Base-by-base conservation (phyloP, 768 basidiomycete genomes). In the Gyrodon lividus region DNA sequence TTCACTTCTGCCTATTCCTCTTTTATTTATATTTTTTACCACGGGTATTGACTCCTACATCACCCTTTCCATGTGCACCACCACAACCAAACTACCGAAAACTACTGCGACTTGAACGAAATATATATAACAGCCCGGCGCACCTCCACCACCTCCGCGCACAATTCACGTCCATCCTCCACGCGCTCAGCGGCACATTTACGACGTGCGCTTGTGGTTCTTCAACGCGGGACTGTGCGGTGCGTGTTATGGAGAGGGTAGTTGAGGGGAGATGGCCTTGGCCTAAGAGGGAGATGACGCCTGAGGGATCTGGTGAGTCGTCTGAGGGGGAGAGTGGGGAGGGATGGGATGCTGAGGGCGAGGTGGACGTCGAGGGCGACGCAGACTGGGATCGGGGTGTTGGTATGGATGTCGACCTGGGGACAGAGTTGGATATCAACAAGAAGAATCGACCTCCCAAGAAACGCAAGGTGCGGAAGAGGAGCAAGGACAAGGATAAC, bases 151-250 rank as follows among this genome's bases (percentile, higher is more conserved):
- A 82, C 53, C 74, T 87, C 14, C 82, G 81, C 34, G 69, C 77
- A 24, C 87, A 88, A 59, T 81, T 88, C 71, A 76, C 84, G 0
- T 81, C 83, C 22, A 83, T 89, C 62, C 76, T 89, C 0, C 85
- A 88, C 48, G 76, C 84, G 6, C 76, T 89, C 46, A 74, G 80
- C 6, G 83, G 82, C 16, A 86, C 84, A 0, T 89, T 89, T 60
- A 83, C 84, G 4, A 84, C 84, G 1, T 89, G 87, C 48, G 87
- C 87, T 0, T 89, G 87, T 56, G 87, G 87, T 6, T 72, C 78
- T 9, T 73, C 73, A 5, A 76, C 84, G 4, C 74, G 72, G 28
- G 81, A 86, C 46, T 90, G 88, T 58, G 85, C 81, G 2, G 64
- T 86, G 22, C 73, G 70, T 12, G 75, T 79, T n/a, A 84, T 87